These are phyloP conservation scores for Nicotiana attenuata DNA, from an alignment of 257 asterid genomes.

Conservation along the genomic window DNA sequence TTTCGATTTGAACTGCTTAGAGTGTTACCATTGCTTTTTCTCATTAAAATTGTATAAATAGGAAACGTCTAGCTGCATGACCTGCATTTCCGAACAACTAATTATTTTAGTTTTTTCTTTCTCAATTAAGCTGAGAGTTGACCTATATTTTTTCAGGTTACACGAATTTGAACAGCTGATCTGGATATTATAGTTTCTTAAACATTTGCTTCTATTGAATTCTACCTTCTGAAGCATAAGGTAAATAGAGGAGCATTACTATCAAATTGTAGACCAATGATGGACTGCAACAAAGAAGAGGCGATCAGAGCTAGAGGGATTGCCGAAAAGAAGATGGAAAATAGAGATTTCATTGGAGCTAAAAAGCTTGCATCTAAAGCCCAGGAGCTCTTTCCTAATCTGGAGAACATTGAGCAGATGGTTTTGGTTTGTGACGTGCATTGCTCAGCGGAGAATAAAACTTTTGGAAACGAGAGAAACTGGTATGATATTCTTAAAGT, in stretches of 20 bases:
- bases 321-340: slow-evolving; percentile 47
- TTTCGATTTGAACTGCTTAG: background rate
- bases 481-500: slow-evolving; percentile 52
- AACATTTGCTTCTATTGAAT: background rate
- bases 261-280: slow-evolving; percentile 11
- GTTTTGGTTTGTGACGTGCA: slow-evolving; percentile 57
- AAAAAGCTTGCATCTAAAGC: slow-evolving; percentile 35
- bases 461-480: slow-evolving; percentile 31
- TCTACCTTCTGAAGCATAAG: slow-evolving; percentile 4
- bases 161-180: background rate
- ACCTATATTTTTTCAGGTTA: background rate
- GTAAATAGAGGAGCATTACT: background rate
- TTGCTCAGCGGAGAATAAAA: slow-evolving; percentile 32
- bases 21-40: background rate
- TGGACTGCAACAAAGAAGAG: slow-evolving; percentile 47
- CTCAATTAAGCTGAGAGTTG: background rate
- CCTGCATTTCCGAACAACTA: background rate
- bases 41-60: background rate
- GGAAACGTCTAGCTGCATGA: background rate
- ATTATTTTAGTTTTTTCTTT: background rate
- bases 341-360: slow-evolving; percentile 42
- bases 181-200: background rate
- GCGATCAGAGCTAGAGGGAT: slow-evolving; percentile 38
- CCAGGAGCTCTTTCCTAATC: slow-evolving; percentile 34
- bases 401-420: slow-evolving; percentile 34